Base-by-base conservation (phyloP, 768 basidiomycete species). In the Mycena belliarum region DNA sequence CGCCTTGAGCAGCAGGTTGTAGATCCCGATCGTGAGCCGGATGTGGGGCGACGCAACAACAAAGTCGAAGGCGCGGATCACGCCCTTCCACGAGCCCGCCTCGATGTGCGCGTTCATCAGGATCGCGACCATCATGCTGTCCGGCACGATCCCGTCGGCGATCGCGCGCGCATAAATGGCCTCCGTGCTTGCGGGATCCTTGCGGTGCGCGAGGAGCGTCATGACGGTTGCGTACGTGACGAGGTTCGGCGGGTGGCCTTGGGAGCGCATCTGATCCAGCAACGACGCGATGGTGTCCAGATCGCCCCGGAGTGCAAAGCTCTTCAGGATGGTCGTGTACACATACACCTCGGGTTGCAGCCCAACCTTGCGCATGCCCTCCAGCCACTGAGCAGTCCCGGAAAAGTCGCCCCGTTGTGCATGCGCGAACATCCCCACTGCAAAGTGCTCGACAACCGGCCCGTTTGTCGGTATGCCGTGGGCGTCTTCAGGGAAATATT, bases 81-180 rank as follows among this genome's bases (percentile, higher is more conserved):
- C 92, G 24, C 86, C 86, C 43, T 75, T 70, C 92, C 93, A 97
- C 12, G 87, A 85, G 2, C 89, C 91, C 2, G 85, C 80, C 66
- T 91, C 85, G 47, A 92, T 88, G 66, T 95, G 84, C 0, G 89
- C 93, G 64, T 91, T 84, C 85, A 98, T 86, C 47, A 96, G 70
- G 7, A 88, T 73, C 15, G 83, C 80, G 61, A 87, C 75, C 86
- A 93, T 87, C 37, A 69, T 73, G 33, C 77, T 75, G 68, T 91
- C 86, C 3, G 88, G 89, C 16, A 72, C 69, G 52, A 93, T 66
- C 16, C 85, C 86, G 37, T 87, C 84, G 16, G 70, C 66, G 43
- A 91, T 46, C 0, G 89, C 89, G 41, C 79, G 81, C 70, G 81
- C 75, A 73, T 85, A 92, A 47, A 91, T 70, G 12, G 77, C 76